phyloP scores from a whole-genome alignment of 345 rosid genomes.

The Microthlaspi erraticum region DNA sequence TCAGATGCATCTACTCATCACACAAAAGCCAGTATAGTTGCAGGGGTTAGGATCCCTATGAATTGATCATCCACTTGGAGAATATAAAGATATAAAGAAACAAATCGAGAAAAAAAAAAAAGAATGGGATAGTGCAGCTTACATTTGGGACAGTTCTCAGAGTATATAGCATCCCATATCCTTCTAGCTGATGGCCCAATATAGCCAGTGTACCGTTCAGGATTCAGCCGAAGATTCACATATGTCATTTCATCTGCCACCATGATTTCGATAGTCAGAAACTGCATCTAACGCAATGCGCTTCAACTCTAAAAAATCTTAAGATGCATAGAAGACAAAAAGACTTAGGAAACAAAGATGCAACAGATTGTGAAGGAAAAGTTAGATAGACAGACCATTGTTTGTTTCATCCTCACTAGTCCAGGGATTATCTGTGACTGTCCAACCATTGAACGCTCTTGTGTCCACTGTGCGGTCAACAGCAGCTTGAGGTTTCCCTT shows the following conservation, averaged over 20 bases:
- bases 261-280: no score
- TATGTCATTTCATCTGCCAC: slow-evolving; percentile 84
- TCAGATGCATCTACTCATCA: slow-evolving; percentile 68
- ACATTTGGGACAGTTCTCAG: slow-evolving; percentile 94
- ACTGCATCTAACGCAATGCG: no score
- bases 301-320: no score
- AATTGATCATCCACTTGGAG: slow-evolving; percentile 3
- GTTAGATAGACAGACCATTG: slow-evolving; percentile 58
- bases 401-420: slow-evolving; percentile 94
- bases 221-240: slow-evolving; percentile 89
- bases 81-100: slow-evolving; percentile 4
- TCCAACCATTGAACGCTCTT: slow-evolving; percentile 85
- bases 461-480: slow-evolving; percentile 87
- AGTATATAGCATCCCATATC: slow-evolving; percentile 95
- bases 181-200: slow-evolving; percentile 90
- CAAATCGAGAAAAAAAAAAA: slow-evolving; percentile 14
- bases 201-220: slow-evolving; percentile 92
- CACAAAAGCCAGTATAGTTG: slow-evolving; percentile 9
- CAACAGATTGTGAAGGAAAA: slow-evolving; percentile 14
- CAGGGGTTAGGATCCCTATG: slow-evolving; percentile 25
- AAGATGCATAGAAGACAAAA: slow-evolving; percentile 6
- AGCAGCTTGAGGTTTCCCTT: slow-evolving; percentile 89
- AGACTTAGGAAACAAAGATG: background rate
- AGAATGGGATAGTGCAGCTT: slow-evolving; percentile 36
- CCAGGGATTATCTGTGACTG: slow-evolving; percentile 93